Evolutionary conservation across 1,284 basidiomycete genomes (phyloP), one percentile per base, ranked within the genome.

Genomic region (Cronartium quercuum): DNA sequence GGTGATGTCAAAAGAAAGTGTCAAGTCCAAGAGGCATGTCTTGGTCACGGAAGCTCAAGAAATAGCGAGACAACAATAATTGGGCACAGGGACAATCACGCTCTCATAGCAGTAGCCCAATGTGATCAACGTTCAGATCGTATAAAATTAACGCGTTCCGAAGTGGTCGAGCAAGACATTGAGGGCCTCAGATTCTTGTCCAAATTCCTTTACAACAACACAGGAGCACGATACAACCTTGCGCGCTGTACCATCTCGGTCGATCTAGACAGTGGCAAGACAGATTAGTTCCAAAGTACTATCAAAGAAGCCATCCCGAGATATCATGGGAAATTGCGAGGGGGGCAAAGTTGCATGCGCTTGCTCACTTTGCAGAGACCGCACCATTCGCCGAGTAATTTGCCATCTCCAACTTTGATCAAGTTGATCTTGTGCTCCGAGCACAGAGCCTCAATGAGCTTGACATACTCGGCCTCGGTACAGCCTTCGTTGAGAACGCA

Each of bases 401-500:
- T 73, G 21, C 69, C 69, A 55, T 73, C 69, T 21, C 69, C 69
- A 40, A 73, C 69, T 34, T 73, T 73, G 69, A 73, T 73, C 21
- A 73, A 61, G 62, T 73, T 73, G 38, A 65, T 73, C 29, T 73
- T 73, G 69, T 73, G 69, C 63, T 73, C 69, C n/a, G 69, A 51
- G 47, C 69, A 73, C 6, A 73, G 62, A 15, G 69, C 69, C 58
- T 73, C 69, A 40, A 73, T 73, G 41, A 73, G 69, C 21, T 73
- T 73, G 44, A 73, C 62, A 37, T 73, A 73, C 18, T 62, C 62
- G 10, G 62, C 62, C 60, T 73, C 69, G 3, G 62, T 73, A 37
- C 69, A 73, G 47, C 69, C 62, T 65, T 73, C 69, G 51, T 73
- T 73, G n/a, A 73, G 61, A 12, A 73, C 69, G 40, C 69, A 73